A percentile compares a stretch with the other conserved stretches of the same genome.
Evolutionary conservation across 768 basidiomycete genomes (phyloP).

Genomic region (Suillus weaverae): DNA sequence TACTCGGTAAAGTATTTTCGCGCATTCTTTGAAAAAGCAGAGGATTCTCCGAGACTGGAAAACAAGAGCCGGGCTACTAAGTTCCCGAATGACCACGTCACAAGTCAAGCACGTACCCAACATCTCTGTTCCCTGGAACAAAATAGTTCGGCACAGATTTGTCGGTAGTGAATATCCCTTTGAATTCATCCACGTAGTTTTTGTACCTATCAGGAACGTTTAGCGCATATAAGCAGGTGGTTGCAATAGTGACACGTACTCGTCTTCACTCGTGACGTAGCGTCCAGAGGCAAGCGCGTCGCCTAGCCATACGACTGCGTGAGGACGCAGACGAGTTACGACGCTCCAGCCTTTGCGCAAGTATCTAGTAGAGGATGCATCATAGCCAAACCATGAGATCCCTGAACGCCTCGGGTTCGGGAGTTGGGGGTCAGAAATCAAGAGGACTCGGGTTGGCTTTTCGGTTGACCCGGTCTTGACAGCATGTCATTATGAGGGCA

Average conservation of each 20-base stretch:
- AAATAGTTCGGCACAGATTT: conserved; percentile 47
- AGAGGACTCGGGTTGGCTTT: conserved; percentile 55
- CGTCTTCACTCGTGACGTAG: conserved; percentile 45
- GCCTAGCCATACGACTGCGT: conserved; percentile 73
- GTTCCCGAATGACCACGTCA: neutral
- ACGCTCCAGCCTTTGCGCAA: conserved; percentile 73
- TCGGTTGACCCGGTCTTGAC: conserved; percentile 17
- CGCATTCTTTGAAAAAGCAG: conserved; percentile 51
- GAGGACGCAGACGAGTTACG: conserved; percentile 53
- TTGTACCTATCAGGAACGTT: conserved; percentile 50
- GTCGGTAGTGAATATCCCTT: conserved; percentile 53
- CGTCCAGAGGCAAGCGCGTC: conserved; percentile 74
- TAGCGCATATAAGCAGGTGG: neutral
- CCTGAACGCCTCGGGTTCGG: conserved; percentile 34
- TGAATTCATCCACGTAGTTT: conserved; percentile 59
- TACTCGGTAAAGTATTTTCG: conserved; percentile 56
- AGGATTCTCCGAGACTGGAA: conserved; percentile 54
- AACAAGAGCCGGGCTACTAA: conserved; percentile 3
- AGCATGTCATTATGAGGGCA: conserved; percentile 8
- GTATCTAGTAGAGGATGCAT: conserved; percentile 52
- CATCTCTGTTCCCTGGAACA: conserved; percentile 82
- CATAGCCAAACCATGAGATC: conserved; percentile 44
- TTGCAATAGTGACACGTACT: conserved; percentile 36
- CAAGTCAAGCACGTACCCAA: conserved; percentile 47
- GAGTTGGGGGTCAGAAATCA: conserved; percentile 72